Evolutionary conservation across 192 early-diverging fungal genomes (phyloP).

Genomic region (Entophlyctis helioformis): DNA sequence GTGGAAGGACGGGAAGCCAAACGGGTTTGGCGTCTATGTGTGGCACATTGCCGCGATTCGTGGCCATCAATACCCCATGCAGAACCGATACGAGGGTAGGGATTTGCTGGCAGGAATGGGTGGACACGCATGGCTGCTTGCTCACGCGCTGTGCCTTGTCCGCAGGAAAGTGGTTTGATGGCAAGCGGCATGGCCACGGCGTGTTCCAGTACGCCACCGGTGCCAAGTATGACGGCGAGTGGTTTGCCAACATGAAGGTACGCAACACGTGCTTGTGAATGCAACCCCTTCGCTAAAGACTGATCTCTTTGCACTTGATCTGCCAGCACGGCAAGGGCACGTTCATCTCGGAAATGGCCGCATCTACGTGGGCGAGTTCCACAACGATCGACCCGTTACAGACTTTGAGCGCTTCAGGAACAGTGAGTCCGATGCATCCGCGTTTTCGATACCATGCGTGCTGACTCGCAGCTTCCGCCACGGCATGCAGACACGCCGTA

Average conservation of each 20-base stretch:
- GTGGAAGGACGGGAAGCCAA: conserved; percentile 36
- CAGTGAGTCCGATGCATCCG: conserved; percentile 5
- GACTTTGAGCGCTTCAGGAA: conserved; percentile 20
- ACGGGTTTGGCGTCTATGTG: conserved; percentile 32
- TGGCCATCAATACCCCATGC: conserved; percentile 28
- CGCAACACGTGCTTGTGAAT: neutral
- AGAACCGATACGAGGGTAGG: conserved; percentile 31
- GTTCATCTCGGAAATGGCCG: conserved; percentile 35
- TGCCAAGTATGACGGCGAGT: conserved; percentile 35
- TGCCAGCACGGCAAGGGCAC: conserved; percentile 25
- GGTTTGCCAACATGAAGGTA: conserved; percentile 39
- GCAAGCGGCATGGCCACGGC: conserved; percentile 31
- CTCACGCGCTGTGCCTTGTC: neutral
- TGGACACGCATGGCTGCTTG: neutral
- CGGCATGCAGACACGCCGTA: neutral
- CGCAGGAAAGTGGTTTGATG: conserved; percentile 29
- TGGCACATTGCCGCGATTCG: conserved; percentile 16
- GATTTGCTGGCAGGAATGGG: neutral
- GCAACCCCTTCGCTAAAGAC: neutral
- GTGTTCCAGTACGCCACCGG: conserved; percentile 40
- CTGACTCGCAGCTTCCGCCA: too few relatives aligned
- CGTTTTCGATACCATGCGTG: too few relatives aligned
- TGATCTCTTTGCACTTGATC: neutral
- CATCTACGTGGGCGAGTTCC: conserved; percentile 28
- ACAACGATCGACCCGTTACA: conserved; percentile 20